Base-by-base conservation (phyloP, 164 flowering plant species). In the Pachysandra terminalis region DNA sequence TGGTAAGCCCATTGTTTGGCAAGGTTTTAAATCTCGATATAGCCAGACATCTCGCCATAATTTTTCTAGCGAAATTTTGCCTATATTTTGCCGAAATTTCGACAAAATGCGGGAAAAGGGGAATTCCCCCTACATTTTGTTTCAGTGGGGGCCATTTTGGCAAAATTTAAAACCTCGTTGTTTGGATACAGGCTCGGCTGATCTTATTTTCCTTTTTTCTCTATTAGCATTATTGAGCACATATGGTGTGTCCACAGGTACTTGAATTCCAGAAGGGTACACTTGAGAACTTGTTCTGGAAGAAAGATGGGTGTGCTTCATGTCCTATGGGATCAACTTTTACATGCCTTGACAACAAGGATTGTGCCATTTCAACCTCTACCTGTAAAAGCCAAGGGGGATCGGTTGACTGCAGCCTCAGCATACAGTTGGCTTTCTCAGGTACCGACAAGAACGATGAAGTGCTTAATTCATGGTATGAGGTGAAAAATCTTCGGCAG, bases 381-480 rank as follows among this genome's bases (percentile, higher is more conserved):
- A 79, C 70, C 22, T 88, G 97, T 66, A 81, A 48, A 52, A 56
- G 71, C 65, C 63, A 65, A 13, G 90, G 88, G 5, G 90, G 92
- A 1, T 6, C 77, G 3, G 58, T 59, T 5, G 84, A 78, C 54
- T 90, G 97, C 75, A 80, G 68, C 62, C 8, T 85, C 3, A 66
- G 83, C 71, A 86, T 90, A 54, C 97, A 90, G 64, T 26, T 90
- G 66, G 75, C 87, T 5, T 90, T 90, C 61, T 86, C 93, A 8
- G 97, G 97, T 1, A 88, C 90, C 4, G 96, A 88, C 74, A 83
- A 73, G 81, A 80, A 85, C 49, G 76, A 78, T 8, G 69, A 59
- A 19, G 87, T 83, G 14, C 81, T 90, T 5, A 90, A 88, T 69
- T 84, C 96, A 0, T 90, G 96, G 96, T 90, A 88, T 51, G 97